phyloP scores from a whole-genome alignment of 768 basidiomycete genomes.

The Brasilioporus rufonigricans region DNA sequence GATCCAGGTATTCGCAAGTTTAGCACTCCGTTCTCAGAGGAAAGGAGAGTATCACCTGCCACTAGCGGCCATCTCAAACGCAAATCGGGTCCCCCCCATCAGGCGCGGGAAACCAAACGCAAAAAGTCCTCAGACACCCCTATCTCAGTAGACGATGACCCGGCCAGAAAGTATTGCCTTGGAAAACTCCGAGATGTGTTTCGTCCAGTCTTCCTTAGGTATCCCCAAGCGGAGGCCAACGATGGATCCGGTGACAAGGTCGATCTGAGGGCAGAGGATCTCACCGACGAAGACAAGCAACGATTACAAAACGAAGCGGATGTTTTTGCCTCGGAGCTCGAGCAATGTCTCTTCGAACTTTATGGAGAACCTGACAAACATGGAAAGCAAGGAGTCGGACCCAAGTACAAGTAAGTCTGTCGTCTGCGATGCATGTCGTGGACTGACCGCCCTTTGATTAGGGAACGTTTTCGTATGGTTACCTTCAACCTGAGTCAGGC shows the following conservation, averaged over 20 bases:
- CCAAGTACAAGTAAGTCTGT: constrained; percentile 75
- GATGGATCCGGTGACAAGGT: constrained; percentile 33
- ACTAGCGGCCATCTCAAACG: constrained; percentile 45
- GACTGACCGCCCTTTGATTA: constrained; percentile 29
- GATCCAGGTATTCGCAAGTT: constrained; percentile 13
- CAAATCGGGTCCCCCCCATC: constrained; percentile 42
- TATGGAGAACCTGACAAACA: constrained; percentile 77
- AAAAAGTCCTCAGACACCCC: constrained; percentile 44
- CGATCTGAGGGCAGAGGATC: constrained; percentile 49
- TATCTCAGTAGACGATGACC: constrained; percentile 54
- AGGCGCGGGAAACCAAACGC: constrained; percentile 44
- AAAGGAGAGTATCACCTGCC: constrained; percentile 21
- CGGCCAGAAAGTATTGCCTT: constrained; percentile 76
- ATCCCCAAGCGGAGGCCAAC: constrained; percentile 52
- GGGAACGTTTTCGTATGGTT: constrained; percentile 89
- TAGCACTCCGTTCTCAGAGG: constrained; percentile 19
- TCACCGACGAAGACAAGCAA: constrained; percentile 60
- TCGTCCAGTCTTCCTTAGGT: constrained; percentile 65
- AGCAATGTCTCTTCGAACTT: constrained; percentile 70
- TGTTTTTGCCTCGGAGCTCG: constrained; percentile 67
- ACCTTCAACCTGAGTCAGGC: constrained; percentile 83
- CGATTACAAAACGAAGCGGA: constrained; percentile 55
- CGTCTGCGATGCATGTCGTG: neutral
- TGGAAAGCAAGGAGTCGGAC: constrained; percentile 58
- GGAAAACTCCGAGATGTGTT: constrained; percentile 73